These are phyloP conservation scores for Aureobasidium subglaciale DNA, from an alignment of 2,329 filamentous ascomycete species.

Conservation along the genomic window DNA sequence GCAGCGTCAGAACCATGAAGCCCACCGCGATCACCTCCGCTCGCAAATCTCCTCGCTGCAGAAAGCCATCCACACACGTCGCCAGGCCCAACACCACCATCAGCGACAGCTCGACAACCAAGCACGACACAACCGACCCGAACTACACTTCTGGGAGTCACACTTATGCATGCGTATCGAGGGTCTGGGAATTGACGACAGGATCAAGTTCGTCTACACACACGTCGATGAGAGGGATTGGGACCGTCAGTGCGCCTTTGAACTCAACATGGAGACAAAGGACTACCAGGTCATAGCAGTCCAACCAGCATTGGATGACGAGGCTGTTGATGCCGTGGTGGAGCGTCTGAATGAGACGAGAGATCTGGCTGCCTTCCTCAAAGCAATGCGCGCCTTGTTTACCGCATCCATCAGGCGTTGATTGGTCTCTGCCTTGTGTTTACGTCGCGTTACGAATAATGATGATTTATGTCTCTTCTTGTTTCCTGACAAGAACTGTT, in stretches of 20 bases:
- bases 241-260: conserved; percentile 89
- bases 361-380: conserved; percentile 64
- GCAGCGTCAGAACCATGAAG: conserved; percentile 49
- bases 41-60: conserved; percentile 58
- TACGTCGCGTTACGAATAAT: background rate
- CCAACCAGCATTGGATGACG: conserved; percentile 72
- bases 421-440: background rate
- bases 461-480: conserved; percentile 1
- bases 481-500: background rate
- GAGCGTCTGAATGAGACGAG: conserved; percentile 75
- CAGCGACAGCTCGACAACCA: conserved; percentile 73
- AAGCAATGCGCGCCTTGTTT: conserved; percentile 77
- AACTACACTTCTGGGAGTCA: conserved; percentile 92
- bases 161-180: conserved; percentile 86
- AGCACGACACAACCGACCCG: conserved; percentile 80
- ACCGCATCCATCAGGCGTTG: conserved; percentile 44
- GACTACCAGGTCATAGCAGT: conserved; percentile 82
- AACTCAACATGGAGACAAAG: conserved; percentile 70
- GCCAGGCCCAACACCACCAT: conserved; percentile 66
- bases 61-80: conserved; percentile 58
- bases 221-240: conserved; percentile 81
- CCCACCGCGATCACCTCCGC: conserved; percentile 49
- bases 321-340: conserved; percentile 68
- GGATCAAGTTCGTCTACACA: conserved; percentile 82
- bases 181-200: conserved; percentile 63